Percentiles rank a stretch among this genome's conserved stretches.
Conservation (phyloP, 495 filamentous ascomycete species). For the Podospora pseudopauciseta region DNA sequence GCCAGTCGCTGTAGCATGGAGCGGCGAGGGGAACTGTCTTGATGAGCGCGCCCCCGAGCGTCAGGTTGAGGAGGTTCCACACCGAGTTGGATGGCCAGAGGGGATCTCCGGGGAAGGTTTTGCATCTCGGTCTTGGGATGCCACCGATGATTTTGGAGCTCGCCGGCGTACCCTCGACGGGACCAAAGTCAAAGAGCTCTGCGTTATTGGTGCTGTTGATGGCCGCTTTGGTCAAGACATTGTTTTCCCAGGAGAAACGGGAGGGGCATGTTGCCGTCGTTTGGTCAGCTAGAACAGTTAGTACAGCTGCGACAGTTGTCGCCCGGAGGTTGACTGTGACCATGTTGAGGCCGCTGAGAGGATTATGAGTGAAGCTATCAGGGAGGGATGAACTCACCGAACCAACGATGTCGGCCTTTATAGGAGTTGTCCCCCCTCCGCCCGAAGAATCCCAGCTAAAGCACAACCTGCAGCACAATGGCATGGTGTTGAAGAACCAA, state of each 20-base stretch:
- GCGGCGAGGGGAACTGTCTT: constrained; percentile 54
- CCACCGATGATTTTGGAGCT: neutral
- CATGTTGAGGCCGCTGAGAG: neutral
- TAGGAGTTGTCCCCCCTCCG: neutral
- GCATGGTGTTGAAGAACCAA: neutral
- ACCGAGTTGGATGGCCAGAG: constrained; percentile 40
- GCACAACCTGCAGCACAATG: neutral
- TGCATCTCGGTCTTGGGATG: constrained; percentile 36
- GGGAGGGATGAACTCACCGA: neutral
- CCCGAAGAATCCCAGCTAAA: neutral
- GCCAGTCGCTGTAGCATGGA: constrained; percentile 51
- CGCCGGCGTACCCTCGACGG: neutral
- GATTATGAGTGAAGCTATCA: neutral
- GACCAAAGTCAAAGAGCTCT: constrained; percentile 16
- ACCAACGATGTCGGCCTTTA: neutral
- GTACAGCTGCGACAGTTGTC: constrained; percentile 11
- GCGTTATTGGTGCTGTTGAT: constrained; percentile 10
- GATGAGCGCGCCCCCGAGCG: constrained; percentile 52
- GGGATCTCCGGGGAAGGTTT: constrained; percentile 48
- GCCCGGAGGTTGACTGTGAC: neutral
- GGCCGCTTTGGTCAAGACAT: constrained; percentile 16
- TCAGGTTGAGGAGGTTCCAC: constrained; percentile 45
- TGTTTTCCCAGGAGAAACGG: constrained; percentile 21
- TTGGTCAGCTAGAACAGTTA: constrained; percentile 5
- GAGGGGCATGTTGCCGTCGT: constrained; percentile 12